A percentile compares a stretch with the other conserved stretches of the same genome.
These are phyloP conservation scores for Oldenlandia corymbosa DNA, from an alignment of 257 asterid species.

Conservation along the genomic window DNA sequence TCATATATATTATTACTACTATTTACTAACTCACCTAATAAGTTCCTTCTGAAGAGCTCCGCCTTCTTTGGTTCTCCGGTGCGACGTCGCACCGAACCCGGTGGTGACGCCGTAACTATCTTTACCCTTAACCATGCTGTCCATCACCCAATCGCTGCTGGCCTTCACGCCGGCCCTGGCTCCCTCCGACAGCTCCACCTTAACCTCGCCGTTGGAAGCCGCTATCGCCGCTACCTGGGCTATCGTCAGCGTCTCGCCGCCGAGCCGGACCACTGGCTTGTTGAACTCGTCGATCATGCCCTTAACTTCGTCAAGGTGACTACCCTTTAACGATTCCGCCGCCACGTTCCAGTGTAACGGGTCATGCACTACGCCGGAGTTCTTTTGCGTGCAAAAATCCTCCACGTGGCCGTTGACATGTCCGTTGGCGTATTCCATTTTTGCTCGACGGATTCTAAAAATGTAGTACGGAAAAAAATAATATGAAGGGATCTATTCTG, in stretches of 20 bases:
- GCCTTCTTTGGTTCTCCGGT: conserved; percentile 35
- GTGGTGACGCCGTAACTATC: conserved; percentile 44
- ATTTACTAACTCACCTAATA: conserved; percentile 22
- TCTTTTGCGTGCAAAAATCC: conserved; percentile 6
- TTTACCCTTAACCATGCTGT: conserved; percentile 30
- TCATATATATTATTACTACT: neutral
- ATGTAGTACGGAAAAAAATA: neutral
- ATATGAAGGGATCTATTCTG: too few species aligned
- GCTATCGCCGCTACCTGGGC: conserved; percentile 41
- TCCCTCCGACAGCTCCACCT: conserved; percentile 36
- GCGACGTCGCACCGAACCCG: conserved; percentile 44
- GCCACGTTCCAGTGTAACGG: conserved; percentile 38
- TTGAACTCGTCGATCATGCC: conserved; percentile 33
- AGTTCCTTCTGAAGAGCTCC: conserved; percentile 41
- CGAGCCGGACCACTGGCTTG: conserved; percentile 27
- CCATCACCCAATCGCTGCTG: conserved; percentile 43
- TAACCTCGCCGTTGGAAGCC: conserved; percentile 5
- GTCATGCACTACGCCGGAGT: conserved; percentile 4
- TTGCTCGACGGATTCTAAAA: neutral
- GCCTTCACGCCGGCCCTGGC: conserved; percentile 36
- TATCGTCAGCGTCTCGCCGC: conserved; percentile 34
- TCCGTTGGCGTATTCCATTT: conserved; percentile 5
- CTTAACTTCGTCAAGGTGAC: conserved; percentile 34
- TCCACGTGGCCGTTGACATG: neutral
- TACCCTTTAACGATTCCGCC: conserved; percentile 35